These are phyloP conservation scores for Neonectria sp. DNA, from an alignment of 2,329 filamentous ascomycete species.

Conservation along the genomic window DNA sequence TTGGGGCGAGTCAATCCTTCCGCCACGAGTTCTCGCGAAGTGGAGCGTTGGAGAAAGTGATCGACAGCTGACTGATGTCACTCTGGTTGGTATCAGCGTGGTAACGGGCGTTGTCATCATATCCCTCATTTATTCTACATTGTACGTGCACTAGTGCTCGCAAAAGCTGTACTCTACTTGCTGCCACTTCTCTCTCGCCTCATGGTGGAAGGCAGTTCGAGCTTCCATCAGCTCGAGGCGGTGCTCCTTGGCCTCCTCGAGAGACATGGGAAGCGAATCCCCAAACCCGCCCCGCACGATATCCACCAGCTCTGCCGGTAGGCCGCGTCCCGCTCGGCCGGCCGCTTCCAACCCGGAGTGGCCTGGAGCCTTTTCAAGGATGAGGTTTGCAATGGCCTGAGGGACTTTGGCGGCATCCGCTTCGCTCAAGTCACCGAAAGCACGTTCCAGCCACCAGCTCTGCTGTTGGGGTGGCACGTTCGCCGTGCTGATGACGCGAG, in stretches of 20 bases:
- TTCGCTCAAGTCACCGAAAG: slow-evolving; percentile 19
- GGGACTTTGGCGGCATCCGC: slow-evolving; percentile 9
- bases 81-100: not conserved
- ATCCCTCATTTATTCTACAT: not conserved
- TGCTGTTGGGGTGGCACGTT: slow-evolving; percentile 54
- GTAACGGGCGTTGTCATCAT: not conserved
- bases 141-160: slow-evolving; percentile 31
- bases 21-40: slow-evolving; percentile 18
- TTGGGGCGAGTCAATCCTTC: not conserved
- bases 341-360: slow-evolving; percentile 20
- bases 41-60: slow-evolving; percentile 12
- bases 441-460: slow-evolving; percentile 47
- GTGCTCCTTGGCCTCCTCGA: slow-evolving; percentile 36
- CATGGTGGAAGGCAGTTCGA: slow-evolving; percentile 2
- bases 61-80: slow-evolving; percentile 16
- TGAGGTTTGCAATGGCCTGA: slow-evolving; percentile 10
- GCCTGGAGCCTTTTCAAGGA: not conserved
- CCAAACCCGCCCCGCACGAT: slow-evolving; percentile 26
- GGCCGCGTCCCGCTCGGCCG: fast-evolving
- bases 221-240: slow-evolving; percentile 34
- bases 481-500: slow-evolving; percentile 52
- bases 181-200: not conserved
- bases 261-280: slow-evolving; percentile 27
- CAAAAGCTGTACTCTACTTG: slow-evolving; percentile 28
- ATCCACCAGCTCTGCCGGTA: slow-evolving; percentile 32